phyloP scores from a whole-genome alignment of 495 filamentous ascomycete genomes.

The Penicillium daleae region DNA sequence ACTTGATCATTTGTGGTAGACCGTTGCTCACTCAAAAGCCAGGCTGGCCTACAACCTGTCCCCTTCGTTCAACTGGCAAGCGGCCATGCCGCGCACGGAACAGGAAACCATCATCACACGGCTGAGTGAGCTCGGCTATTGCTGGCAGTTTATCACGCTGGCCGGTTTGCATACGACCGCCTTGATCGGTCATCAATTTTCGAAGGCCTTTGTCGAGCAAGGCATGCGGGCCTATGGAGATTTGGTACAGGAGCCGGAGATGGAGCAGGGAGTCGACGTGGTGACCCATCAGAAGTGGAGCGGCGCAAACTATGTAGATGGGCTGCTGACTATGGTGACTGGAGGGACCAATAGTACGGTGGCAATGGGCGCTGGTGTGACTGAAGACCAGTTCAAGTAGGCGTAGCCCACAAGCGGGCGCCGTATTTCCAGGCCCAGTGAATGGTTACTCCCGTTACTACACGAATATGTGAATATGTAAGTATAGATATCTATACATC shows the following conservation, averaged over 20 bases:
- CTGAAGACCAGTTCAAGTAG: conserved; percentile 95
- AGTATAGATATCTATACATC: too few species aligned
- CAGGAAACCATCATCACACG: conserved; percentile 97
- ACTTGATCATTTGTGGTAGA: too few species aligned
- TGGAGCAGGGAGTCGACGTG: conserved; percentile 85
- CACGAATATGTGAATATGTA: too few species aligned
- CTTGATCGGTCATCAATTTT: conserved; percentile 85
- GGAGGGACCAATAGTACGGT: conserved; percentile 89
- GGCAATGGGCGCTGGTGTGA: conserved; percentile 97
- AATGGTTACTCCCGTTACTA: too few species aligned
- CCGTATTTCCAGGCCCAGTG: too few species aligned
- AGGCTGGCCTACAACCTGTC: conserved; percentile 96
- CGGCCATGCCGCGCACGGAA: conserved; percentile 89
- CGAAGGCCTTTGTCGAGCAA: conserved; percentile 73
- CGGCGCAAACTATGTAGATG: conserved; percentile 92
- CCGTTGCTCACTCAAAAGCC: too few species aligned
- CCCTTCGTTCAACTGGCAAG: conserved; percentile 99
- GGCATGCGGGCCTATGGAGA: conserved; percentile 98
- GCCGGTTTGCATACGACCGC: conserved; percentile 97
- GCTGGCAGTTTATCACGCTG: conserved; percentile 99
- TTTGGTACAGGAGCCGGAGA: conserved; percentile 96
- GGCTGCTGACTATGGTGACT: conserved; percentile 94
- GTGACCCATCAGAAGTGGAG: conserved; percentile 99
- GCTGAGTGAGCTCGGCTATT: conserved; percentile 86
- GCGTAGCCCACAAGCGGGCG: too few species aligned